Conservation (phyloP, 495 filamentous ascomycete genomes). For the Penicillium macrosclerotiorum region DNA sequence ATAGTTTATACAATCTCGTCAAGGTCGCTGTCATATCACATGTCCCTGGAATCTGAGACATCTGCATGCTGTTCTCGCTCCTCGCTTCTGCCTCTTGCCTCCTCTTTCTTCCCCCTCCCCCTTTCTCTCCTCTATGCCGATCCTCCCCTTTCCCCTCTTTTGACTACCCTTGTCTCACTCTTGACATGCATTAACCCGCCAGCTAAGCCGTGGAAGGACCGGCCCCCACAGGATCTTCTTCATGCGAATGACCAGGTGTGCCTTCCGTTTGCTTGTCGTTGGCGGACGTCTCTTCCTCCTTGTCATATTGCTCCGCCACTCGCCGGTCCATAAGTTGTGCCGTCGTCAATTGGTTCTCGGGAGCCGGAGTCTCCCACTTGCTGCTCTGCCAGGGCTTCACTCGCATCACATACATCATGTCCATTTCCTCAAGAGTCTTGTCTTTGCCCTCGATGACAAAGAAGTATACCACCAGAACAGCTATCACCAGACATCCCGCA, state of each 20-base stretch:
- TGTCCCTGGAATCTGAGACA: background rate
- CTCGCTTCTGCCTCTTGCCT: background rate
- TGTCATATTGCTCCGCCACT: slow-evolving; percentile 17
- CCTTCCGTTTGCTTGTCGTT: slow-evolving; percentile 16
- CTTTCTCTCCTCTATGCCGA: background rate
- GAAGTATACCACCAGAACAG: slow-evolving; percentile 68
- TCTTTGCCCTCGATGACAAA: slow-evolving; percentile 66
- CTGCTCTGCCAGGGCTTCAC: slow-evolving; percentile 62
- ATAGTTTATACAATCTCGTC: background rate
- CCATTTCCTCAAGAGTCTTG: slow-evolving; percentile 70
- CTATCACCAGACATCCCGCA: slow-evolving; percentile 63
- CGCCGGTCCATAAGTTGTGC: slow-evolving; percentile 30
- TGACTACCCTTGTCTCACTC: background rate
- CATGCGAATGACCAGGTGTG: slow-evolving; percentile 20
- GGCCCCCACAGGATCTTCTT: slow-evolving; percentile 19
- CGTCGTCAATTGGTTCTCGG: slow-evolving; percentile 31
- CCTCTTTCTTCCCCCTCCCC: background rate
- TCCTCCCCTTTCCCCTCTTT: background rate
- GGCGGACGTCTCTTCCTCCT: slow-evolving; percentile 13
- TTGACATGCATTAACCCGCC: background rate
- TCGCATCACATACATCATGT: slow-evolving; percentile 74
- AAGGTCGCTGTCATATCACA: background rate
- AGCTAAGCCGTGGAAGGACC: slow-evolving; percentile 21
- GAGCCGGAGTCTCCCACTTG: slow-evolving; percentile 29
- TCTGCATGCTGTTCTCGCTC: background rate